Percentiles rank a stretch among this genome's conserved stretches.
Conservation (phyloP, 2,329 filamentous ascomycete genomes). For the Dactylellina leptospora region DNA sequence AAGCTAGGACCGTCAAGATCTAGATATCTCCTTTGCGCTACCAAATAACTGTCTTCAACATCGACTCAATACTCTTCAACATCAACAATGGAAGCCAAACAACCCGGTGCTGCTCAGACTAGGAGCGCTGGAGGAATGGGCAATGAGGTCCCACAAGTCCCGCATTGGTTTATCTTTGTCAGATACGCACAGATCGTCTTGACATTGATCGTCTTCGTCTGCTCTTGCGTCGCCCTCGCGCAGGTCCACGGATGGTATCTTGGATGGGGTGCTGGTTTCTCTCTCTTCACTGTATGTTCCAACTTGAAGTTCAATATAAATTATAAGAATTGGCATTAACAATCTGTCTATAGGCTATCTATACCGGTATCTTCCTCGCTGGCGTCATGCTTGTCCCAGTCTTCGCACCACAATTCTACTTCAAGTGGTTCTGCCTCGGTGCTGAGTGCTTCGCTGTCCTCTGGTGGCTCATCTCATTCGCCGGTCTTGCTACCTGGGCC, state of each 20-base stretch:
- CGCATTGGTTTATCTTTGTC: conserved; percentile 51
- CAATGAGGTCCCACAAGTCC: conserved; percentile 47
- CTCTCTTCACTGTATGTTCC: conserved; percentile 48
- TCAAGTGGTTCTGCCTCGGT: conserved; percentile 52
- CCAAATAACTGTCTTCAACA: no score
- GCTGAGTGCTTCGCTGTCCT: conserved; percentile 49
- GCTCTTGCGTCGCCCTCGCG: conserved; percentile 37
- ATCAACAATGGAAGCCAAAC: conserved; percentile 44
- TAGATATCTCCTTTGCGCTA: no score
- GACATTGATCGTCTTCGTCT: conserved; percentile 52
- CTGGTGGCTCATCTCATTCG: conserved; percentile 51
- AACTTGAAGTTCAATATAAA: not conserved
- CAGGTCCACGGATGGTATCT: conserved; percentile 18
- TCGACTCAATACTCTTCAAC: conserved; percentile 1
- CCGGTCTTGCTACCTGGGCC: conserved; percentile 48
- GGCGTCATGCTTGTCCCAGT: conserved; percentile 45
- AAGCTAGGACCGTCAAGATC: conserved; percentile 11
- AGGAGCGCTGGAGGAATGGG: conserved; percentile 37
- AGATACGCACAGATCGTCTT: conserved; percentile 50
- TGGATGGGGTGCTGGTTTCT: conserved; percentile 51
- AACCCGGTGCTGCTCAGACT: conserved; percentile 13
- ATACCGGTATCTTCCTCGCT: conserved; percentile 42
- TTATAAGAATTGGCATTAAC: not conserved
- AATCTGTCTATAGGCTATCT: conserved; percentile 23
- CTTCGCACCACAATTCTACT: conserved; percentile 47